phyloP scores from a whole-genome alignment of 495 filamentous ascomycete genomes.

The Aspergillus sclerotioniger region DNA sequence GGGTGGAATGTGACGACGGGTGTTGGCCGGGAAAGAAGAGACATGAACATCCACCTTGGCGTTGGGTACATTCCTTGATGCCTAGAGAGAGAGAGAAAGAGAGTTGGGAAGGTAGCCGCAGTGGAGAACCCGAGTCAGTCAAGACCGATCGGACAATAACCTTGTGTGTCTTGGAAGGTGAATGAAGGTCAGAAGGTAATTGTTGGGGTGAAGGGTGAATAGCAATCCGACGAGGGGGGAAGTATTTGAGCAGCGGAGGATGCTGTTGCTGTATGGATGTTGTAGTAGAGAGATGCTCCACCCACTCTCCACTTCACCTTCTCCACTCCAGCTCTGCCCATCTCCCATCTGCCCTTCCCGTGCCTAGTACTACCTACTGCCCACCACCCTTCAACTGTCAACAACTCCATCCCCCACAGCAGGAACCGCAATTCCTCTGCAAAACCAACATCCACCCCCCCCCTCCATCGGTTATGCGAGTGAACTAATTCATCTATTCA shows the following conservation, averaged over 20 bases:
- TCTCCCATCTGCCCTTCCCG: not conserved
- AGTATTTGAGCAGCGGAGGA: not conserved
- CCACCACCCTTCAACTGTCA: no score
- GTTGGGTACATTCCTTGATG: not conserved
- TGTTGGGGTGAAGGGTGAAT: not conserved
- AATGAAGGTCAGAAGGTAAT: not conserved
- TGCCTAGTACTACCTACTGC: no score
- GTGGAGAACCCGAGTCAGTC: no score
- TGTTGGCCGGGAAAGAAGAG: not conserved
- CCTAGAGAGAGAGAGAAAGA: not conserved
- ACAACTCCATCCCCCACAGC: not conserved
- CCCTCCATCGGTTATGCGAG: not conserved
- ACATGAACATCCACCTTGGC: not conserved
- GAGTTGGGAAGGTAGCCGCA: no score
- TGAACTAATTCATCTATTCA: not conserved
- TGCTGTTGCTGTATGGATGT: not conserved
- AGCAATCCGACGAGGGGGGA: not conserved
- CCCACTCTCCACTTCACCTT: no score
- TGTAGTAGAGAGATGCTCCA: not conserved
- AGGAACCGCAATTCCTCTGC: not conserved
- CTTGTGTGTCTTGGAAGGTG: not conserved
- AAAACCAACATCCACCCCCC: not conserved
- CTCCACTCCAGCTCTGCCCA: not conserved
- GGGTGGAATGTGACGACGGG: not conserved
- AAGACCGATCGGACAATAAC: no score